A percentile compares a stretch with the other conserved stretches of the same genome.
Conservation (phyloP, 106 monocot genomes). For the Dioscorea zingiberensis region DNA sequence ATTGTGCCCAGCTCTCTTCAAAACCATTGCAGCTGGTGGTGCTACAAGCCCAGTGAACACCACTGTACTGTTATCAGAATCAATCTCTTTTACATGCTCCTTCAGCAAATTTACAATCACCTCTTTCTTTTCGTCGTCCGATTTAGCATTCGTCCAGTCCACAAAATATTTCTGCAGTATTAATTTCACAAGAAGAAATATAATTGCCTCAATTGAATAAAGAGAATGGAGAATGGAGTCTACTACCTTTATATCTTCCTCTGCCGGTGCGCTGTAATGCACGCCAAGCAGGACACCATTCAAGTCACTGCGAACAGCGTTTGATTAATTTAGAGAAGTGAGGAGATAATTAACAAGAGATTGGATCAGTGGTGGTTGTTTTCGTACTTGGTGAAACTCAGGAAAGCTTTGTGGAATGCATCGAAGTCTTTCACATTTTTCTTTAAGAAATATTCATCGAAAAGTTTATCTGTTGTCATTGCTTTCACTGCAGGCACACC, state of each 20-base stretch:
- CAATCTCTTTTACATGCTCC: background rate
- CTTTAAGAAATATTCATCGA: background rate
- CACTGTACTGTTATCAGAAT: constrained; percentile 8
- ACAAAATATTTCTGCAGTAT: constrained; percentile 14
- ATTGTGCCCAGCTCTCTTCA: constrained; percentile 51
- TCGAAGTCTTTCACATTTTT: background rate
- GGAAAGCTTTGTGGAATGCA: constrained; percentile 2
- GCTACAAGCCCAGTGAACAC: constrained; percentile 45
- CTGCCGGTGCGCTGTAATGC: background rate
- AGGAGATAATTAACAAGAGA: background rate
- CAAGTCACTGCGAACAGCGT: background rate
- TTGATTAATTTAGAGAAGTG: background rate
- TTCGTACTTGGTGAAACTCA: background rate
- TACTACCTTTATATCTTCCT: background rate
- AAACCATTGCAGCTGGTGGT: constrained; percentile 47
- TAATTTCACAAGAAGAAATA: background rate
- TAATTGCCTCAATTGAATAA: background rate
- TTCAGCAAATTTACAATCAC: constrained; percentile 14
- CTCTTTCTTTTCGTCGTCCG: constrained; percentile 6
- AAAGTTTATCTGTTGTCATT: background rate
- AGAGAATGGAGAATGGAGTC: background rate
- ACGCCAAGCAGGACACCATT: background rate
- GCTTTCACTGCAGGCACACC: background rate
- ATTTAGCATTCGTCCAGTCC: background rate
- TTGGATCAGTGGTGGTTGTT: background rate